Percentiles rank a stretch among this genome's conserved stretches.
Evolutionary conservation across 345 rosid genomes (phyloP).

Genomic region (Geranium rotundifolium): DNA sequence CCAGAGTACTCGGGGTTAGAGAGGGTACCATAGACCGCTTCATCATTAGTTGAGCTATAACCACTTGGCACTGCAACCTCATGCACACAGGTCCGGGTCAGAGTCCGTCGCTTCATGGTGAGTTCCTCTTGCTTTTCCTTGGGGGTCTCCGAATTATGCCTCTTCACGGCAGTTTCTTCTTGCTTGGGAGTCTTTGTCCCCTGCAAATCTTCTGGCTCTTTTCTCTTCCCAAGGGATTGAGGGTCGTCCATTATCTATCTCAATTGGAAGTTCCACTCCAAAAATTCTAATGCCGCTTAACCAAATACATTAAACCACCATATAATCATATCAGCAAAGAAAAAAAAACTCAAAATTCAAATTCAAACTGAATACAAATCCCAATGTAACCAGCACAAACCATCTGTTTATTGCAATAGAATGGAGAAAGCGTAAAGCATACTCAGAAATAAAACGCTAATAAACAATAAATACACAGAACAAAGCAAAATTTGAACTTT

Average conservation of each 20-base stretch:
- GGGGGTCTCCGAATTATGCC: not conserved
- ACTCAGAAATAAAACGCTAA: too few relatives aligned
- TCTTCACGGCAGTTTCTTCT: not conserved
- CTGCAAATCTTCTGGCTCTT: not conserved
- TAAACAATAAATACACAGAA: not conserved
- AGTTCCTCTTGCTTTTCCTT: conserved; percentile 20
- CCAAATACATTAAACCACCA: not conserved
- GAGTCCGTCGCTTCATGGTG: conserved; percentile 36
- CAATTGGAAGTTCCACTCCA: too few relatives aligned
- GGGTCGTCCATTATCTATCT: not conserved
- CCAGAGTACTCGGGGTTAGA: conserved; percentile 62
- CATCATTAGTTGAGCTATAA: conserved; percentile 46
- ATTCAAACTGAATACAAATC: not conserved
- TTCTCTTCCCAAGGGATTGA: not conserved
- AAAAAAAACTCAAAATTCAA: too few relatives aligned
- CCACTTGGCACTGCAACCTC: conserved; percentile 85
- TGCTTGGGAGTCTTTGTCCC: not conserved
- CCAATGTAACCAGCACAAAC: not conserved
- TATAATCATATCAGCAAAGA: not conserved
- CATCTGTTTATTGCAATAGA: not conserved
- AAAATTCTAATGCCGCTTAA: not conserved
- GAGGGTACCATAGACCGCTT: conserved; percentile 53
- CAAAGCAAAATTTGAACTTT: not conserved
- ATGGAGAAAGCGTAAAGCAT: not conserved
- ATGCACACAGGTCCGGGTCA: conserved; percentile 66